These are phyloP conservation scores for Salvia miltiorrhiza DNA, from an alignment of 257 asterid genomes.

Conservation along the genomic window DNA sequence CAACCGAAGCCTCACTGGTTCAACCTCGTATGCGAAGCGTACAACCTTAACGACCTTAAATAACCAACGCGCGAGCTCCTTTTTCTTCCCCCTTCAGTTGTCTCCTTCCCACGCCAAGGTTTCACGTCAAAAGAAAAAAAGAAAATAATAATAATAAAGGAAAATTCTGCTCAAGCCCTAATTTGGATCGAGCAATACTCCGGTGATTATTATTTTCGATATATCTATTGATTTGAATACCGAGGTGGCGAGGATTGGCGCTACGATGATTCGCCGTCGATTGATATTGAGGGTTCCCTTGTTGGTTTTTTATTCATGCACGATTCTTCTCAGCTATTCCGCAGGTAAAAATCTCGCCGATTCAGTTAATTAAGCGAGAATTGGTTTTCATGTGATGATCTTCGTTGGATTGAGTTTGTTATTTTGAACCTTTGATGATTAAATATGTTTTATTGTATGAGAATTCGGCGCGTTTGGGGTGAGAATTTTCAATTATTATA, in stretches of 20 bases:
- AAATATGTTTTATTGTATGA: background rate
- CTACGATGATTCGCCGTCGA: slow-evolving; percentile 31
- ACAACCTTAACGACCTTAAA: slow-evolving; percentile 3
- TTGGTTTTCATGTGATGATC: background rate
- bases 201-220: background rate
- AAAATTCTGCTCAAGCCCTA: slow-evolving; percentile 12
- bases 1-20: slow-evolving; percentile 4
- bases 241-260: slow-evolving; percentile 16
- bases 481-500: background rate
- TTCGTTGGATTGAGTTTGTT: background rate
- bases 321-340: slow-evolving; percentile 41
- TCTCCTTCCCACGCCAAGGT: slow-evolving; percentile 24
- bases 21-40: slow-evolving; percentile 25
- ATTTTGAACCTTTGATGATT: background rate
- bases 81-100: slow-evolving; percentile 9
- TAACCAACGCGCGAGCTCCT: slow-evolving; percentile 21
- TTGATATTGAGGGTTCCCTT: slow-evolving; percentile 24
- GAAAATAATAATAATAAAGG: background rate
- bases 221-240: slow-evolving; percentile 14
- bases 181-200: slow-evolving; percentile 11
- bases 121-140: background rate
- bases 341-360: slow-evolving; percentile 38
- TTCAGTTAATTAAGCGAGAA: background rate
- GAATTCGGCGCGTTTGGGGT: slow-evolving; percentile 4
- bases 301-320: slow-evolving; percentile 22